phyloP scores from a whole-genome alignment of 495 filamentous ascomycete genomes.

The Penicillium robsamsonii region DNA sequence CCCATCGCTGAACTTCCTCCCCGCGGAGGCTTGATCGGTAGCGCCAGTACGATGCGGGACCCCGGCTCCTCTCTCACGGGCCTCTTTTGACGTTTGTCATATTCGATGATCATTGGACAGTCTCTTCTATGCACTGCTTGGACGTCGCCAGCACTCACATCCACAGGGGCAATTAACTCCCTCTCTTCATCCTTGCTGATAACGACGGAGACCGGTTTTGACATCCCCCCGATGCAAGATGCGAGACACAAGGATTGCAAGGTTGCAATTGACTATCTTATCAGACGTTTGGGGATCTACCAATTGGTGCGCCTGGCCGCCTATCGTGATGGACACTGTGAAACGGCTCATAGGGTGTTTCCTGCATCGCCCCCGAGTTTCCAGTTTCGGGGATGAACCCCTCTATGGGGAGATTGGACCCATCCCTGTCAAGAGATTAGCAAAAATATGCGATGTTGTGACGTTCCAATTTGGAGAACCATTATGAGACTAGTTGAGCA shows the following conservation, averaged over 20 bases:
- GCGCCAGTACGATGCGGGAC: not conserved
- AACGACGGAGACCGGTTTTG: constrained; percentile 1
- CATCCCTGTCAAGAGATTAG: not conserved
- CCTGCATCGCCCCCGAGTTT: not conserved
- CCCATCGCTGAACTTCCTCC: not conserved
- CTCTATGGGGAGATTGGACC: not conserved
- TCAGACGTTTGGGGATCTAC: constrained; percentile 2
- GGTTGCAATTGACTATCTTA: constrained; percentile 5
- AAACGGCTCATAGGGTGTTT: constrained; percentile 3
- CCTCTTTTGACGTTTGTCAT: constrained; percentile 12
- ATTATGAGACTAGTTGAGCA: not conserved
- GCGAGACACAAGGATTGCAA: not conserved
- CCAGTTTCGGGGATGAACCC: not conserved
- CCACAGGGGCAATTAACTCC: not conserved
- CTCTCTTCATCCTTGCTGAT: not conserved
- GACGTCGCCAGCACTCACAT: constrained; percentile 3
- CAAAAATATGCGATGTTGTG: constrained; percentile 1
- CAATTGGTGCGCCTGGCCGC: not conserved
- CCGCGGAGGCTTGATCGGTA: not conserved
- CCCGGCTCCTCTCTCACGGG: constrained; percentile 5
- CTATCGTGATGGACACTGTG: constrained; percentile 1
- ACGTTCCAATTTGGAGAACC: not conserved
- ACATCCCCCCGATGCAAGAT: not conserved
- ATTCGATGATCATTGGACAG: constrained; percentile 5
- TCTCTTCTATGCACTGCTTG: not conserved